These are phyloP conservation scores for Melastoma candidum DNA, from an alignment of 441 rosid genomes.

Conservation along the genomic window DNA sequence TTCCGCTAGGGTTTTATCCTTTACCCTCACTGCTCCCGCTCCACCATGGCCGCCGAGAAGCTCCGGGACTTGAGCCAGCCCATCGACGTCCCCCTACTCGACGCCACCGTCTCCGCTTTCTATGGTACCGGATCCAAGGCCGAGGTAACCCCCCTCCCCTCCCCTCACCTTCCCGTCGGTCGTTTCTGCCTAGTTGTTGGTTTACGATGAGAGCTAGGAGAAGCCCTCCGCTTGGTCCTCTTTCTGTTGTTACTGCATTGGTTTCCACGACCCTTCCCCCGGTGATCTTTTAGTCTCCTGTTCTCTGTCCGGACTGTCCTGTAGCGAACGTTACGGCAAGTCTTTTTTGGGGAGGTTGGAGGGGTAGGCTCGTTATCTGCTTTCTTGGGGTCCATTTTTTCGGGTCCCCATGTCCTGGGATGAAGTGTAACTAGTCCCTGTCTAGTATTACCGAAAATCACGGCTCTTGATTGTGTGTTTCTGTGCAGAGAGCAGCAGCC, in stretches of 20 bases:
- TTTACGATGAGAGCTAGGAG: background rate
- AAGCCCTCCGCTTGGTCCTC: background rate
- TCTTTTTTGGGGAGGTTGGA: too few species aligned
- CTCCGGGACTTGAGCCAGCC: conserved; percentile 92
- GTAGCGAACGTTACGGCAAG: too few species aligned
- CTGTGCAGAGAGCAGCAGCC: conserved; percentile 80
- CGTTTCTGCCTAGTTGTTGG: background rate
- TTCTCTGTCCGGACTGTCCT: too few species aligned
- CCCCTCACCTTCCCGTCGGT: background rate
- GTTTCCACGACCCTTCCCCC: too few species aligned
- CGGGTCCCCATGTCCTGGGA: too few species aligned
- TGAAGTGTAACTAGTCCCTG: background rate
- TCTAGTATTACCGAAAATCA: conserved; percentile 1
- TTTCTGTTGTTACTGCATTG: too few species aligned
- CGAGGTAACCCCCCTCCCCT: conserved; percentile 41
- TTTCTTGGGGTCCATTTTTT: too few species aligned
- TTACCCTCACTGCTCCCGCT: background rate
- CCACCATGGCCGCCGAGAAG: conserved; percentile 91
- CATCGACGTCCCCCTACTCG: conserved; percentile 87
- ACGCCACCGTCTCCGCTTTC: conserved; percentile 97
- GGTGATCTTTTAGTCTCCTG: too few species aligned
- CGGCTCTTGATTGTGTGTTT: conserved; percentile 5
- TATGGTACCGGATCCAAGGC: conserved; percentile 99
- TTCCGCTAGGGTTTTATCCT: background rate
- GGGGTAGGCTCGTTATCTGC: too few species aligned